Percentiles rank a stretch among this genome's conserved stretches.
phyloP scores from a whole-genome alignment of 2,329 filamentous ascomycete genomes.

The Ophiobolus disseminans region DNA sequence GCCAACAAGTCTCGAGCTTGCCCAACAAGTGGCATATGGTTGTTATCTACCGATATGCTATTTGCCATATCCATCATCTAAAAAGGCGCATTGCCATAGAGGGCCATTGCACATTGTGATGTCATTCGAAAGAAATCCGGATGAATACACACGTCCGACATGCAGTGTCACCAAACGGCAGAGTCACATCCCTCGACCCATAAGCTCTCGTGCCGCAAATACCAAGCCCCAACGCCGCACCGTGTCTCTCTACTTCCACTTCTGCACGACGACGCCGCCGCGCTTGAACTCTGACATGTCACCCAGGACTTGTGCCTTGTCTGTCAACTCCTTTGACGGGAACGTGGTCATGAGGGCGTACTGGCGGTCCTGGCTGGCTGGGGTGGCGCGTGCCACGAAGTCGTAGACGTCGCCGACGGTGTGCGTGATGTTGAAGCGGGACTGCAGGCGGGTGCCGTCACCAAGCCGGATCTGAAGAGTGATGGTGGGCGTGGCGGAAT shows the following conservation, averaged over 20 bases:
- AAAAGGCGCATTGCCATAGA: no score
- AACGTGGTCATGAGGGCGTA: constrained; percentile 85
- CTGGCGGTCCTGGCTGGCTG: constrained; percentile 62
- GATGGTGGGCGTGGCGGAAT: constrained; percentile 71
- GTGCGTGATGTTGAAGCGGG: constrained; percentile 80
- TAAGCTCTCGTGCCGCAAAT: no score
- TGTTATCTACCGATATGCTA: no score
- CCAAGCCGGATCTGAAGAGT: constrained; percentile 79
- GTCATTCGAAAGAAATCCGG: no score
- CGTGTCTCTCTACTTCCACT: constrained; percentile 52
- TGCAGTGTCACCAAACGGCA: no score
- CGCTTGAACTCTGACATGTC: constrained; percentile 60
- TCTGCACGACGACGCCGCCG: constrained; percentile 63
- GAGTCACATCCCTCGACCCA: no score
- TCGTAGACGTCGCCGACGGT: constrained; percentile 79
- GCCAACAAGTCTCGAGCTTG: no score
- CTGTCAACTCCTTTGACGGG: constrained; percentile 79
- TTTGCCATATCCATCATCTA: no score
- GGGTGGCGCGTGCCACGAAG: constrained; percentile 72
- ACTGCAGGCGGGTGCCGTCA: constrained; percentile 77
- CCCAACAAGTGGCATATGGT: no score
- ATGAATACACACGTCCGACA: no score
- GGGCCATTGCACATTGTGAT: no score
- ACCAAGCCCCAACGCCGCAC: background rate
- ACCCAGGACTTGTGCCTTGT: constrained; percentile 61